Evolutionary conservation across 306 rosid species (phyloP).

Genomic region (Citrullus amarus): DNA sequence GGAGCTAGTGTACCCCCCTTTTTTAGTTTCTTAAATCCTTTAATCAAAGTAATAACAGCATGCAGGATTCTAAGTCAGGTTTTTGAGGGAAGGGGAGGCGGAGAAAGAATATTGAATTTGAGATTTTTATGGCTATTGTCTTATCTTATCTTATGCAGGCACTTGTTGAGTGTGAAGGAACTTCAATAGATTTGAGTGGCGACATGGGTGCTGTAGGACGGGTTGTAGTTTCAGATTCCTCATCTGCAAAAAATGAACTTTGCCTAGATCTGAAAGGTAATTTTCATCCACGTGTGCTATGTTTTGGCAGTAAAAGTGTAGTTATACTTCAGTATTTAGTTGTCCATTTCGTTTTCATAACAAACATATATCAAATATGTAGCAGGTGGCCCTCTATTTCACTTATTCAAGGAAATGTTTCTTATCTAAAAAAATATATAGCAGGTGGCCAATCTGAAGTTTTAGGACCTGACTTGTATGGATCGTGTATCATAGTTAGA

Average conservation of each 20-base stretch:
- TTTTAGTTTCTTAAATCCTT: not conserved
- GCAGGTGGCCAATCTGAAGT: not conserved
- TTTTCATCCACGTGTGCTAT: not conserved
- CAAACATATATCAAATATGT: not conserved
- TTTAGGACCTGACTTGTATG: not conserved
- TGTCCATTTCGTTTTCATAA: not conserved
- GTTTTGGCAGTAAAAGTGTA: not conserved
- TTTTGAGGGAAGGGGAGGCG: not conserved
- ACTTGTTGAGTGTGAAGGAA: slow-evolving; percentile 91
- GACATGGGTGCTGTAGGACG: slow-evolving; percentile 92
- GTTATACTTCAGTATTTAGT: not conserved
- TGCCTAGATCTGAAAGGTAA: slow-evolving; percentile 78
- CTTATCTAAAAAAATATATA: too few species aligned
- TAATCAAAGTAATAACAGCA: not conserved
- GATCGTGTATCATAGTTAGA: not conserved
- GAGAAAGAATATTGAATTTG: slow-evolving; percentile 1
- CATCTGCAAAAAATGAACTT: slow-evolving; percentile 53
- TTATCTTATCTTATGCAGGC: slow-evolving; percentile 36
- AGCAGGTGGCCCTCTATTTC: not conserved
- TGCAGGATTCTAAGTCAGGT: not conserved
- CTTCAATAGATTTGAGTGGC: slow-evolving; percentile 82
- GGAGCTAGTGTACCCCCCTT: not conserved
- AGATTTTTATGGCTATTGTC: slow-evolving; percentile 13
- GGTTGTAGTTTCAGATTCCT: slow-evolving; percentile 50
- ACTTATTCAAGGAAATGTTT: too few species aligned